Evolutionary conservation across 306 rosid species (phyloP).

Genomic region (Styphnolobium japonicum): DNA sequence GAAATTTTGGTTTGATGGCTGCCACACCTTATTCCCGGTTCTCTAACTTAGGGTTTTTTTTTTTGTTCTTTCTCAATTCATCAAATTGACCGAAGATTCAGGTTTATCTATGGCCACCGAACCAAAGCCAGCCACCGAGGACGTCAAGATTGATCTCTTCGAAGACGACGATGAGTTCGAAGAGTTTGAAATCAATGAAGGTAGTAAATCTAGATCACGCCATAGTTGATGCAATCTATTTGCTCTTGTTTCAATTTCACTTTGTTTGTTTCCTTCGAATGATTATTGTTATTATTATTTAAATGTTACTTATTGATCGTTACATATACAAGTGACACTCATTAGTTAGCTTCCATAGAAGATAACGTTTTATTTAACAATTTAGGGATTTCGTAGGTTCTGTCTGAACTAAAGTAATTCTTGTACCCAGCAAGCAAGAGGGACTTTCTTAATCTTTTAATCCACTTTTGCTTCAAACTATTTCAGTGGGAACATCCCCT

Average conservation of each 20-base stretch:
- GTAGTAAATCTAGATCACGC: slow-evolving; percentile 16
- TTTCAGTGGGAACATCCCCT: neutral
- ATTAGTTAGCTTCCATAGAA: neutral
- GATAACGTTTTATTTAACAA: neutral
- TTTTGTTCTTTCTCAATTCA: neutral
- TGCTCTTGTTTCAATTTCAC: neutral
- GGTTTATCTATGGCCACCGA: slow-evolving; percentile 65
- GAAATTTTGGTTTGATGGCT: neutral
- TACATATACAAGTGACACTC: neutral
- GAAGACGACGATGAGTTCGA: slow-evolving; percentile 90
- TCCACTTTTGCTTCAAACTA: neutral
- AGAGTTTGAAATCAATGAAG: slow-evolving; percentile 78
- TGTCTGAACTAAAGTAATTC: neutral
- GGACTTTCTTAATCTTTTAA: neutral
- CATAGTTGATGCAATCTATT: neutral
- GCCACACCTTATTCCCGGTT: neutral
- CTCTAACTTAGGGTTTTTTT: slow-evolving; percentile 16
- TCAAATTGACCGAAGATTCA: neutral
- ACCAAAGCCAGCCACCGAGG: slow-evolving; percentile 60
- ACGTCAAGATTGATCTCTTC: slow-evolving; percentile 77
- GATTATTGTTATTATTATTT: neutral
- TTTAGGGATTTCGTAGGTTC: neutral
- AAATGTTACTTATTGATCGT: neutral
- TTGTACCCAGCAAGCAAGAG: neutral
- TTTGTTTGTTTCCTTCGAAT: neutral